Percentiles rank a stretch among this genome's conserved stretches.
Conservation (phyloP, 2,329 filamentous ascomycete species). For the Colletotrichum paranaense region DNA sequence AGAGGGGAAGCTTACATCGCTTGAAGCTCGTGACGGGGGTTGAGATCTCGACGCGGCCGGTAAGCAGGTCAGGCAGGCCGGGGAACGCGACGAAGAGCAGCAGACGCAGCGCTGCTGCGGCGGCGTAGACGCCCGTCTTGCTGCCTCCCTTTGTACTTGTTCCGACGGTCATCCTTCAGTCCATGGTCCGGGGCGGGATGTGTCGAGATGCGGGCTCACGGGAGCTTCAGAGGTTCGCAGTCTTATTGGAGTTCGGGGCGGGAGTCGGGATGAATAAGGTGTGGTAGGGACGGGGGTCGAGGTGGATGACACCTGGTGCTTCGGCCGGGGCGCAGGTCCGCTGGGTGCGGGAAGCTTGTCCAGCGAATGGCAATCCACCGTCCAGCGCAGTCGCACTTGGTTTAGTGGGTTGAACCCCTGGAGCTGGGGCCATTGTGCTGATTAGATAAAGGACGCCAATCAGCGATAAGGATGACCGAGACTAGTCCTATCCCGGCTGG, state of each 20-base stretch:
- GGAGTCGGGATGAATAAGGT: slow-evolving; percentile 28
- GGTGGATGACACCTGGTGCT: slow-evolving; percentile 41
- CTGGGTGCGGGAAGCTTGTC: not conserved
- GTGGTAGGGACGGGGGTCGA: slow-evolving; percentile 28
- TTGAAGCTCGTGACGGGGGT: slow-evolving; percentile 99
- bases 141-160: slow-evolving; percentile 53
- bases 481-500: slow-evolving; percentile 19
- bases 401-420: slow-evolving; percentile 32
- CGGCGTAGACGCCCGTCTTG: slow-evolving; percentile 72
- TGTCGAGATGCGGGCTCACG: slow-evolving; percentile 9
- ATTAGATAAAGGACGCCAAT: slow-evolving; percentile 32
- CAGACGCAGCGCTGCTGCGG: slow-evolving; percentile 82
- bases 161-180: slow-evolving; percentile 34
- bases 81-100: slow-evolving; percentile 86
- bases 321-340: slow-evolving; percentile 19
- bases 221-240: slow-evolving; percentile 11
- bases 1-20: slow-evolving; percentile 72
- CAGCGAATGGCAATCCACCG: slow-evolving; percentile 20
- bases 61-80: slow-evolving; percentile 84
- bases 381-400: slow-evolving; percentile 19
- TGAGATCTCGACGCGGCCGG: slow-evolving; percentile 93
- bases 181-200: slow-evolving; percentile 32
- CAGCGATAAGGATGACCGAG: not conserved
- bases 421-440: slow-evolving; percentile 17
- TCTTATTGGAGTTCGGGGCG: slow-evolving; percentile 6